Base-by-base conservation (phyloP, 1,139 yeast genomes). In the Suhomyces guaymorum region DNA sequence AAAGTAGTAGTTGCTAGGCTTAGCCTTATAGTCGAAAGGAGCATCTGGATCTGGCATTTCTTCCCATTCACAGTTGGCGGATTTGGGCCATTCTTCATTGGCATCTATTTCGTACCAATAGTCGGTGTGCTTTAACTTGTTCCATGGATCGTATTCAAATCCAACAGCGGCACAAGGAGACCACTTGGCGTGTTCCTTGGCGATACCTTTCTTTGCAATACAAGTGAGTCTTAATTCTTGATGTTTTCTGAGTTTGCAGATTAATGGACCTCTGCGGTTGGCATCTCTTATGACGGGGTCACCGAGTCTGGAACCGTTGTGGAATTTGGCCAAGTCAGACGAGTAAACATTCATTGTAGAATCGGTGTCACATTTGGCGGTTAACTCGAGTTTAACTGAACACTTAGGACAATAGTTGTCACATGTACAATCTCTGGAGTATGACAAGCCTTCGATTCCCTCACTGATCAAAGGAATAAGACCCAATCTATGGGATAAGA, bases 71-170 rank as follows among this genome's bases (percentile, higher is more conserved):
- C 95, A 80, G 63, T 94, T 92, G 46, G 78, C 78, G 30, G 89
- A 78, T 48, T 74, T 77, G 26, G 97, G 97, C 99, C 99, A 92
- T 67, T 92, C 99, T 30, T 74, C 78, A 27, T 78, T 88, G 22
- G 87, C 83, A 55, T 82, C 86, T 43, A 82, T 94, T 62, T 92
- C 98, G 58, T 83, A 88, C 99, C 99, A 92, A 56, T 78, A 86
- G 51, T 89, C 96, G 0, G 98, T 92, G 58, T 92, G 98, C 54
- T 84, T 83, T 50, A 94, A 73, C 64, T 92, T 94, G 63, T 92
- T 92, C 95, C 96, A 92, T n/a, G 99, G 99, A 57, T 92, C 99
- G 55, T 92, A 92, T 63, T 92, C 99, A 54, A 92, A 92, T 15
- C 95, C 97, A 38, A 94, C 76, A n/a, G 98, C 98, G 0, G 97